These are phyloP conservation scores for Diplodia mutila DNA, from an alignment of 2,329 filamentous ascomycete genomes.

Conservation along the genomic window DNA sequence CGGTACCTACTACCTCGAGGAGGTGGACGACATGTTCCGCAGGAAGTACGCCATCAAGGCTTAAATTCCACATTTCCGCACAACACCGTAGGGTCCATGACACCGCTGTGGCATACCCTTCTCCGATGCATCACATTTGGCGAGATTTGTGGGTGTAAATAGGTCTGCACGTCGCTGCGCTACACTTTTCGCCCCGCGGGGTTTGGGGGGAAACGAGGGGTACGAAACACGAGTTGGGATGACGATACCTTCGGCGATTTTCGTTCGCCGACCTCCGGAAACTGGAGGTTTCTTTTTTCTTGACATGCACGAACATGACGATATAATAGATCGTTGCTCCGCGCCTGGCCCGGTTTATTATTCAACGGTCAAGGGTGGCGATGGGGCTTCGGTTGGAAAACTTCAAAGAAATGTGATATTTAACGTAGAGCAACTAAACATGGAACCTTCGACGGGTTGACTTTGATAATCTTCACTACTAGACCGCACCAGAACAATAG, in stretches of 20 bases:
- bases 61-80: conserved; percentile 35
- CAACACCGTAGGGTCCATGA: background rate
- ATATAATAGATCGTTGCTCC: conserved; percentile 18
- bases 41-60: conserved; percentile 55
- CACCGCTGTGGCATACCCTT: conserved; percentile 5
- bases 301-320: conserved; percentile 10
- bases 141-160: conserved; percentile 18
- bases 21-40: conserved; percentile 57
- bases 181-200: conserved; percentile 6
- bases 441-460: background rate
- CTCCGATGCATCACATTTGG: background rate
- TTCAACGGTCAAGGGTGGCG: background rate
- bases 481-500: background rate
- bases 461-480: background rate
- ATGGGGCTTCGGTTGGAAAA: conserved; percentile 15
- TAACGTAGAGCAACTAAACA: conserved; percentile 13
- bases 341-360: background rate
- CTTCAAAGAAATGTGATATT: conserved; percentile 13
- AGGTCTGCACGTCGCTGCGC: background rate
- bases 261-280: background rate
- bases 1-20: conserved; percentile 56
- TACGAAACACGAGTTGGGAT: background rate
- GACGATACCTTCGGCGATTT: conserved; percentile 21
- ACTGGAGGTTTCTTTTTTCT: background rate
- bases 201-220: background rate